A percentile compares a stretch with the other conserved stretches of the same genome.
Evolutionary conservation across 495 filamentous ascomycete genomes (phyloP).

Genomic region (Xylaria grammica): DNA sequence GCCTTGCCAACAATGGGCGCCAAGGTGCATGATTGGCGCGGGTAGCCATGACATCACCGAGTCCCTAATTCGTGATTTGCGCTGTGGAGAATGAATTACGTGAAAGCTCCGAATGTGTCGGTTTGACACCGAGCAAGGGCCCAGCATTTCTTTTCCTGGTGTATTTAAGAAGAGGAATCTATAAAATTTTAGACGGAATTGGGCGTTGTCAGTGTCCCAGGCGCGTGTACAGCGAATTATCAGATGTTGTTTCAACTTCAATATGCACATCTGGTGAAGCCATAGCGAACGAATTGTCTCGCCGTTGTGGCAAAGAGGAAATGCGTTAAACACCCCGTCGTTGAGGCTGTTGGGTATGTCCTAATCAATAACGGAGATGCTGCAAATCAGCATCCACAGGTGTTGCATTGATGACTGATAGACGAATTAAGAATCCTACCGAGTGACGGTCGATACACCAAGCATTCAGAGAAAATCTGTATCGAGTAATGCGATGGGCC

Average conservation of each 20-base stretch:
- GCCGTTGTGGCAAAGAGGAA: no score
- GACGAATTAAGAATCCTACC: no score
- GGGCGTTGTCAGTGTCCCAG: neutral
- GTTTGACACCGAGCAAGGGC: neutral
- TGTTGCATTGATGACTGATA: no score
- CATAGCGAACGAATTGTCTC: no score
- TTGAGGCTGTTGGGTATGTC: no score
- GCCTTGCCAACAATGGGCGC: constrained; percentile 13
- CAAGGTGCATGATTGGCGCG: constrained; percentile 14
- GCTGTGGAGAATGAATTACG: constrained; percentile 1
- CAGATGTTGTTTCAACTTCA: neutral
- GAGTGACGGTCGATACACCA: no score
- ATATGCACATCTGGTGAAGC: neutral
- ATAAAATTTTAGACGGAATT: no score
- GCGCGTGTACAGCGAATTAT: neutral
- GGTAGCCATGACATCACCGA: constrained; percentile 18
- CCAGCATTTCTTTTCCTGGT: neutral
- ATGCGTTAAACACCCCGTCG: no score
- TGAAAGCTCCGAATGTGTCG: neutral
- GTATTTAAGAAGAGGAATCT: neutral
- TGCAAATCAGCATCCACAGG: no score
- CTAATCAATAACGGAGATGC: no score
- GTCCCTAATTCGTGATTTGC: neutral
- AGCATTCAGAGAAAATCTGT: no score
- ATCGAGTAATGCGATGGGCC: no score